Evolutionary conservation across 805 yeast species (phyloP), one percentile per base, ranked within the genome.

Genomic region (Lachancea lanzarotensis): DNA sequence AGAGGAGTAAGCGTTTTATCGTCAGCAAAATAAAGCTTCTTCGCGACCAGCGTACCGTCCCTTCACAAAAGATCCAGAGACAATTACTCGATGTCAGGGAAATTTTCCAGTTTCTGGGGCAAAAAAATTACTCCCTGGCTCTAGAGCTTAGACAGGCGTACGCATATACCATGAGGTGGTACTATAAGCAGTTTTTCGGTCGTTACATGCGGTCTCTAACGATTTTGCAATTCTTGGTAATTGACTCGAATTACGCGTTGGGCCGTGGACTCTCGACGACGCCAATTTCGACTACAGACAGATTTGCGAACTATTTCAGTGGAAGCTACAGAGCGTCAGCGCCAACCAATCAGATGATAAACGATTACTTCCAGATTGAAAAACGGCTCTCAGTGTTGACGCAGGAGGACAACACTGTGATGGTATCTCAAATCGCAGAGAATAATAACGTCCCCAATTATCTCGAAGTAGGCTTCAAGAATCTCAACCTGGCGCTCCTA

Each of bases 91-190:
- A 72, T 35, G 79, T 81, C n/a, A 76, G 75, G 48, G 86, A 82
- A 41, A 71, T 79, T 1, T 84, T 67, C 52, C 66, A 66, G 2
- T 88, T 85, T 48, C 60, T 91, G 32, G 61, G 69, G 3, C 55
- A 65, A 3, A 75, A 78, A 40, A 76, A 84, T 46, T 71, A 75
- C 8, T 72, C 78, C 6, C 66, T 93, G 44, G 91, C 95, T 0
- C 60, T 68, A 13, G 93, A 87, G 56, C 71, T 93, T 33, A 74
- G 80, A 44, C 75, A 76, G 54, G 98, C 97, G 0, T 93, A 93
- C 61, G 68, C 81, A 16, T 81, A 80, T 56, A 91, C 98, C 2
- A 90, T 93, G 86, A 72, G 77, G 55, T 93, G 98, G 98, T 93
- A 91, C 67, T 93, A 93, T 62, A 72, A 75, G 46, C 75, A 83